Evolutionary conservation across 2,329 filamentous ascomycete genomes (phyloP), one percentile per base, ranked within the genome.

Genomic region (Claviceps cyperi): DNA sequence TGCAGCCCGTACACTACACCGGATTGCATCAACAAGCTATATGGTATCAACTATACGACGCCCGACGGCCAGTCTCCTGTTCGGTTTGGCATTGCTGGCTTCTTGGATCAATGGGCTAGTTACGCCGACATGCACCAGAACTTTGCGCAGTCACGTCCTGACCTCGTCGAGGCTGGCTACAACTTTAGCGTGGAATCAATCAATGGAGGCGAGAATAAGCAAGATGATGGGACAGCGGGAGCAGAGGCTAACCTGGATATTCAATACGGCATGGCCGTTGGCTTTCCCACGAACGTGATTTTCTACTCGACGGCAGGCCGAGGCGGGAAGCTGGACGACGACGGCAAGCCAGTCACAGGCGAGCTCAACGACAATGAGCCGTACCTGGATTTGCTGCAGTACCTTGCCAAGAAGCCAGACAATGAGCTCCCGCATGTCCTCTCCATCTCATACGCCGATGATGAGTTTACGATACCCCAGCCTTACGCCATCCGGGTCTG

Each of bases 371-470:
- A 69, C 52, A 80, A 81, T 57, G 77, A 81, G 60, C 78, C 78
- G 0, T 81, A 76, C 54, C 62, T 80, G 4, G 70, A 74, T 38
- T 73, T 76, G 54, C 63, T 80, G 14, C 65, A 76, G 50, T 69
- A 72, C 52, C 62, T 81, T 7, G 64, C 80, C 1, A 60, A 56
- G 21, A 65, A 69, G 52, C 59, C 64, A 1, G 69, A 74, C 45
- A 59, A 64, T 14, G 60, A 69, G 19, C 58, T 79, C 13, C 78
- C 78, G 1, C 75, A 77, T 48, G 72, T 80, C 2, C 67, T 81
- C 13, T 74, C 73, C 45, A 71, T 78, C 19, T 78, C 75, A 14
- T 81, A 80, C 58, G 74, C 71, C 14, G 77, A 80, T 55, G 73
- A 79, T 54, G 77, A 81, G 62, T 67, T 75, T 46, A 69, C 70